Evolutionary conservation across 768 basidiomycete species (phyloP), one percentile per base, ranked within the genome.

Genomic region (Collybiopsis luxurians): DNA sequence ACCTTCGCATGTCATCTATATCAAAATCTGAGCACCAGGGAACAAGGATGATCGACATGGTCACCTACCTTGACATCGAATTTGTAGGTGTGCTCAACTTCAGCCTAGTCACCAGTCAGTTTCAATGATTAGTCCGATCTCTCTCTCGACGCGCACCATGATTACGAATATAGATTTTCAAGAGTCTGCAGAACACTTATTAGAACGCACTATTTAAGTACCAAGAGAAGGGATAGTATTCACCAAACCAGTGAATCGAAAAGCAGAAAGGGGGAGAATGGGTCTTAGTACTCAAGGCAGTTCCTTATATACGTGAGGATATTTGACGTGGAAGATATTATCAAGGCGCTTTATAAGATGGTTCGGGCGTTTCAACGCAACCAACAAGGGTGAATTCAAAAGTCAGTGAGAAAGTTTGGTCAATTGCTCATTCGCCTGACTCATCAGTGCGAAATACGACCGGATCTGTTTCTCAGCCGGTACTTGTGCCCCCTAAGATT

Each of bases 1-100:
- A 26, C 93, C 93, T 27, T 70, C 66, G 75, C 93, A 96, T 38
- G 89, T 84, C 92, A 95, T 95, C 92, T 92, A 56, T 6, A 27
- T 13, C 31, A 19, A 13, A n/a, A 9, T 13, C 21, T 23, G 21
- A 45, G 44, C 27, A 49, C 44, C 5, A 42, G 36, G 21, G 12
- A 31, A 40, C 4, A 19, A 10, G 11, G 40, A 44, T 0, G 13
- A 40, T 30, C 21, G 6, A 13, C 23, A 53, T 17, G 17, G 17
- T 44, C 2, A 19, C 65, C 19, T 61, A 89, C 91, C 85, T 91
- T 91, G 71, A 94, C 92, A 63, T 92, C 79, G 67, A 92, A 93
- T 70, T 86, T 80, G 75, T 93, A 94, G 55, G 79, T 84, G 59
- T 80, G 75, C 59, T 72, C 69, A 60, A 67, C 61, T 42, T 60